Percentiles rank a stretch among this genome's conserved stretches.
phyloP scores from a whole-genome alignment of 306 rosid genomes.

The Lathyrus tuberosus region DNA sequence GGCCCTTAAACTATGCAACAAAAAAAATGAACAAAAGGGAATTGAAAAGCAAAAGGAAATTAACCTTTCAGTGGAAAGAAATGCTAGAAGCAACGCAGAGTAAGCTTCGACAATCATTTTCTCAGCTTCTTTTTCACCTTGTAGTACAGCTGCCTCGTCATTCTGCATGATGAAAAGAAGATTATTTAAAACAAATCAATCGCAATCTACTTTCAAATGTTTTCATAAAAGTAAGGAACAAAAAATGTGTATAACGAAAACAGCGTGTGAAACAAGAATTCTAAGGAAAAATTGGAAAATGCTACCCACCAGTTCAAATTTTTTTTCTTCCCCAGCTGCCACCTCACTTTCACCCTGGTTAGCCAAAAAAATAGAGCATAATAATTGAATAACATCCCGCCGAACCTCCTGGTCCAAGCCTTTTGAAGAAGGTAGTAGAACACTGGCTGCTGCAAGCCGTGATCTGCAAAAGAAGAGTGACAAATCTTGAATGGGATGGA shows the following conservation, averaged over 20 bases:
- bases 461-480: constrained; percentile 40
- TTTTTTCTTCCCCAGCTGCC: constrained; percentile 67
- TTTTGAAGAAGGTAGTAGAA: constrained; percentile 46
- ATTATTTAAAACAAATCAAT: constrained; percentile 26
- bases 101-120: constrained; percentile 61
- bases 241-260: neutral
- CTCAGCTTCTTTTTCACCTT: constrained; percentile 96
- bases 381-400: constrained; percentile 55
- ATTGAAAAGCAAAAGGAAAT: constrained; percentile 13
- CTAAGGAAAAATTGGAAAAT: constrained; percentile 26
- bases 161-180: constrained; percentile 56
- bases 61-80: constrained; percentile 61
- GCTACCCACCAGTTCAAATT: constrained; percentile 57
- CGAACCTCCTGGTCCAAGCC: constrained; percentile 57
- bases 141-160: constrained; percentile 78
- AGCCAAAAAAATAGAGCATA: constrained; percentile 93
- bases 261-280: constrained; percentile 1
- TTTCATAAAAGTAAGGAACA: too few relatives aligned
- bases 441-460: constrained; percentile 57
- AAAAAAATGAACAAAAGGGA: neutral
- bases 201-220: neutral
- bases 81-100: constrained; percentile 60
- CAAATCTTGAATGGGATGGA: constrained; percentile 28
- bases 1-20: constrained; percentile 19
- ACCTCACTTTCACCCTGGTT: constrained; percentile 81